phyloP scores from a whole-genome alignment of 1,284 basidiomycete species.

The Somion occarium region DNA sequence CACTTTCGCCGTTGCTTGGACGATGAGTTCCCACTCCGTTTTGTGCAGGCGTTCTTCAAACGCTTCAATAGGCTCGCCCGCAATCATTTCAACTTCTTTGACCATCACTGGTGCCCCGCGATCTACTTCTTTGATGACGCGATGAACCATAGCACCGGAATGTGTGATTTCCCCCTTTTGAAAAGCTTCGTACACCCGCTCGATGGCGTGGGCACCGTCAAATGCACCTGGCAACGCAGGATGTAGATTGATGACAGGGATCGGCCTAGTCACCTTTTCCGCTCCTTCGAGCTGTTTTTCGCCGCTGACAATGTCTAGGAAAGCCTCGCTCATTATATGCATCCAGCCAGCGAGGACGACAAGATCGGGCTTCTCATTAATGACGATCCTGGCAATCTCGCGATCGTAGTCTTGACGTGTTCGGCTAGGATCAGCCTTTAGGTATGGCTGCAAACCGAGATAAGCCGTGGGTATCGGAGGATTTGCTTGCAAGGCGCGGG shows the following conservation, averaged over 20 bases:
- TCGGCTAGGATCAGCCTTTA: conserved; percentile 69
- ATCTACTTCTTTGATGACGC: conserved; percentile 92
- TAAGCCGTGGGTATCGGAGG: conserved; percentile 83
- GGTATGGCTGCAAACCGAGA: conserved; percentile 82
- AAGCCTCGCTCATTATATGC: conserved; percentile 76
- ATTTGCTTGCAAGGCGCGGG: conserved; percentile 63
- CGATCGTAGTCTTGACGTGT: conserved; percentile 85
- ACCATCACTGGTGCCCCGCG: conserved; percentile 86
- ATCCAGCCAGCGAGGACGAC: conserved; percentile 97
- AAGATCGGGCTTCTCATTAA: conserved; percentile 69
- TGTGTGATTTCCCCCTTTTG: conserved; percentile 72
- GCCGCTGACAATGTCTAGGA: conserved; percentile 49
- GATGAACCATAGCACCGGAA: conserved; percentile 93
- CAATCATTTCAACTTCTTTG: conserved; percentile 68
- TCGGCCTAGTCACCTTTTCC: conserved; percentile 33
- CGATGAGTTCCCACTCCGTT: conserved; percentile 90
- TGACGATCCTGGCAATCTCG: conserved; percentile 74
- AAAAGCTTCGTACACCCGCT: conserved; percentile 87
- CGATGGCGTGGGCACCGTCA: conserved; percentile 89
- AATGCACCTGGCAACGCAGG: conserved; percentile 94
- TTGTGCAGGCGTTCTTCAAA: conserved; percentile 81
- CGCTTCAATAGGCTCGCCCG: conserved; percentile 70
- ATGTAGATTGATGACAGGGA: conserved; percentile 95
- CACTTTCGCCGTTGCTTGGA: conserved; percentile 72
- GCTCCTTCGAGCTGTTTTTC: conserved; percentile 30